phyloP scores from a whole-genome alignment of 495 filamentous ascomycete species.

The Penicillium argentinense region DNA sequence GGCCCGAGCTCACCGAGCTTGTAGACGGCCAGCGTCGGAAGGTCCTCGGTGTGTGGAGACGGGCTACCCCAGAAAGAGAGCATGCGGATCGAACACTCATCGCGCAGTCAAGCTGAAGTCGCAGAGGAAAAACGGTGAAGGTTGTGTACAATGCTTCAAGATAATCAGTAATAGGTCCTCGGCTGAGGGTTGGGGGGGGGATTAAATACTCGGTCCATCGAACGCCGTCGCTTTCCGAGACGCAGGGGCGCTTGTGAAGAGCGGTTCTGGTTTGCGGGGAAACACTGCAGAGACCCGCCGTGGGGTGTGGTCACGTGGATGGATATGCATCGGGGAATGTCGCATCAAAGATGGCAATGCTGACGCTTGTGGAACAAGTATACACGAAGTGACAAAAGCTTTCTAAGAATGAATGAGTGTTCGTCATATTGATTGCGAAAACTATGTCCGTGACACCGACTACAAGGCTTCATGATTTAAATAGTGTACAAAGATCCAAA shows the following conservation, averaged over 20 bases:
- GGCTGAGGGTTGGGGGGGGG: not conserved
- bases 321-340: too few species aligned
- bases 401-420: too few species aligned
- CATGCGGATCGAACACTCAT: slow-evolving; percentile 21
- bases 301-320: too few species aligned
- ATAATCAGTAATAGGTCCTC: not conserved
- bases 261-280: not conserved
- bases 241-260: too few species aligned
- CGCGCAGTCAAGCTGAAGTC: not conserved
- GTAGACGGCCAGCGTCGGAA: slow-evolving; percentile 18
- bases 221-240: not conserved
- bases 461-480: not conserved
- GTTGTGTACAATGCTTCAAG: not conserved
- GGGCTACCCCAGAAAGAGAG: slow-evolving; percentile 16
- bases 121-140: not conserved
- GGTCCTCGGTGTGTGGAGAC: slow-evolving; percentile 13
- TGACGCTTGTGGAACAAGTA: too few species aligned
- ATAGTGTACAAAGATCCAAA: slow-evolving; percentile 20
- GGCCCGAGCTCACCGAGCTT: slow-evolving; percentile 9
- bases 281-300: too few species aligned
- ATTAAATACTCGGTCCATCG: not conserved
- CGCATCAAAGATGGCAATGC: too few species aligned
- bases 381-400: too few species aligned
- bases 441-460: too few species aligned
- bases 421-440: too few species aligned